These are phyloP conservation scores for Raddia guianensis DNA, from an alignment of 176 grass and related monocot species.

Conservation along the genomic window DNA sequence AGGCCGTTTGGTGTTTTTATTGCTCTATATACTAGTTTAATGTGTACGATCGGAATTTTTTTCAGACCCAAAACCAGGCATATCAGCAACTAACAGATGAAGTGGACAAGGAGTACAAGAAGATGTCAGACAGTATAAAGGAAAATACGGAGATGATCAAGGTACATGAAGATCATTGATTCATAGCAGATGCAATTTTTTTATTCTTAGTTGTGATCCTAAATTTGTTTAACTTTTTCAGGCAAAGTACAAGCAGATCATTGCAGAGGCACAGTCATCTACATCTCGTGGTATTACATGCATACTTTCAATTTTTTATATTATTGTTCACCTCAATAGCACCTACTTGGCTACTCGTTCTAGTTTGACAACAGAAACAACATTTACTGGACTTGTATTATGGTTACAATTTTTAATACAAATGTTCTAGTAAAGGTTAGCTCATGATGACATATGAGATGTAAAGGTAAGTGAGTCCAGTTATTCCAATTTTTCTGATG, in stretches of 20 bases:
- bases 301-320: constrained; percentile 8
- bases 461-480: background rate
- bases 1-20: too few species aligned
- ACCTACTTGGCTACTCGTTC: background rate
- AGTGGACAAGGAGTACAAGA: constrained; percentile 56
- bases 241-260: constrained; percentile 59
- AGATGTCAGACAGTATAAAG: constrained; percentile 46
- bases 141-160: constrained; percentile 52
- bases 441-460: background rate
- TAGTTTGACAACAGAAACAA: background rate
- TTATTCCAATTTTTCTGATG: background rate
- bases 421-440: background rate
- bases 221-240: constrained; percentile 30
- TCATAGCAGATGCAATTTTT: background rate
- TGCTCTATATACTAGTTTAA: too few species aligned
- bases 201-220: background rate
- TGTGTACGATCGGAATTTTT: constrained; percentile 25
- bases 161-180: constrained; percentile 30
- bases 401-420: background rate
- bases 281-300: constrained; percentile 50
- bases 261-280: constrained; percentile 48
- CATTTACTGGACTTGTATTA: constrained; percentile 8
- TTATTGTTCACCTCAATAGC: constrained; percentile 1
- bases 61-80: constrained; percentile 46
- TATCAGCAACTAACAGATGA: constrained; percentile 53